Evolutionary conservation across 1,139 yeast genomes (phyloP).

Genomic region (Diutina scorzettiae): DNA sequence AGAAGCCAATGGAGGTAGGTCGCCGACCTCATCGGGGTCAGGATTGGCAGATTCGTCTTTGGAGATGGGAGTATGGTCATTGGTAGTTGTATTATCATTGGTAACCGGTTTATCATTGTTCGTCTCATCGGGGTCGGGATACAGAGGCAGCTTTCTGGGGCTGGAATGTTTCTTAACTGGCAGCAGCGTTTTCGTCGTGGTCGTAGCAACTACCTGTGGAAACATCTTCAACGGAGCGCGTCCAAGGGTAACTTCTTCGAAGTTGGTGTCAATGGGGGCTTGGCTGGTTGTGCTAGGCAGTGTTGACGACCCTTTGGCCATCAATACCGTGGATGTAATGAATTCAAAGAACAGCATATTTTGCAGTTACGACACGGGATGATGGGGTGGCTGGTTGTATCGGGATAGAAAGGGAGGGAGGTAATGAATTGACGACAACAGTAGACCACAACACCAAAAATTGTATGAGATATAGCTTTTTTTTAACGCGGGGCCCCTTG

Average conservation of each 20-base stretch:
- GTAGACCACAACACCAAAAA: background rate
- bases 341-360: conserved; percentile 3
- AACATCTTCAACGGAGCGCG: background rate
- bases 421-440: background rate
- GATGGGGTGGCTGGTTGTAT: background rate
- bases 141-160: background rate
- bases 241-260: conserved; percentile 2
- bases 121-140: background rate
- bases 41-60: background rate
- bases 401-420: no score
- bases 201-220: background rate
- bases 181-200: background rate
- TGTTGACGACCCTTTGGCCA: conserved; percentile 5
- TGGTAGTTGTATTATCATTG: no score
- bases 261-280: background rate
- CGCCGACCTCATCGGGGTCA: background rate
- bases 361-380: background rate
- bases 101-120: no score
- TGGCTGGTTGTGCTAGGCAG: background rate
- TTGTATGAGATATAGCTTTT: background rate
- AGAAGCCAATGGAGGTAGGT: background rate
- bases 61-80: no score
- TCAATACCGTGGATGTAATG: conserved; percentile 3
- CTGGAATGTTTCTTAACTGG: background rate
- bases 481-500: background rate